phyloP scores from a whole-genome alignment of 805 yeast genomes.

The Saccharomycopsis oosterbeekiorum region DNA sequence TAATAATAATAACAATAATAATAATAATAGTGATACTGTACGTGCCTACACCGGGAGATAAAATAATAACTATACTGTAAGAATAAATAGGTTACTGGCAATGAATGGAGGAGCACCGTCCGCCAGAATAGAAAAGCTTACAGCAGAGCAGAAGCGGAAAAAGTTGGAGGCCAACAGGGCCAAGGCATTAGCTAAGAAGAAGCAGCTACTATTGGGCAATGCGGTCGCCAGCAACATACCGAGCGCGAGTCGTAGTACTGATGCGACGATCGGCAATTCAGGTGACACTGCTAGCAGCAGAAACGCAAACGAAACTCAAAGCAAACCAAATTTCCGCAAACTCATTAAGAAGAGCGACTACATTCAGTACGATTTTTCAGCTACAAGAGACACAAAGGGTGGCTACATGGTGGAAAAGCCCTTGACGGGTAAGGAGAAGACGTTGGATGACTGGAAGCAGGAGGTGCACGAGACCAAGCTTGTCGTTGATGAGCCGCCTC shows the following conservation, averaged over 20 bases:
- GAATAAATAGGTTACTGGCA: too few species aligned
- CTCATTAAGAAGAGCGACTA: conserved; percentile 53
- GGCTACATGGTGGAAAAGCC: conserved; percentile 54
- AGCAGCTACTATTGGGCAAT: conserved; percentile 5
- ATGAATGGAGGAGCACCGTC: background rate
- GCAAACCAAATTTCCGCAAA: conserved; percentile 29
- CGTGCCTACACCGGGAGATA: too few species aligned
- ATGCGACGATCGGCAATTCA: background rate
- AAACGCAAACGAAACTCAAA: conserved; percentile 4
- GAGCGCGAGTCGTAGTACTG: background rate
- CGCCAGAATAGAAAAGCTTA: conserved; percentile 6
- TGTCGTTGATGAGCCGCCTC: conserved; percentile 55
- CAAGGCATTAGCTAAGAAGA: conserved; percentile 39
- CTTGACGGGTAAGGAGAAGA: conserved; percentile 26
- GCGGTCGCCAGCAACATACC: too few species aligned
- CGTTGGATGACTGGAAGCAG: conserved; percentile 41
- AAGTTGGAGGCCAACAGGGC: conserved; percentile 44
- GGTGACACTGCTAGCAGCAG: background rate
- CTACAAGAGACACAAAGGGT: conserved; percentile 82
- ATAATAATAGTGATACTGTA: too few species aligned
- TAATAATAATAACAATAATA: too few species aligned
- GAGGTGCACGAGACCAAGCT: conserved; percentile 31
- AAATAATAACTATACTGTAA: too few species aligned
- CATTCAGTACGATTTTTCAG: conserved; percentile 79
- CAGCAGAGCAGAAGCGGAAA: conserved; percentile 21